Evolutionary conservation across 2,329 filamentous ascomycete species (phyloP).

Genomic region (Aureobasidium sp.): DNA sequence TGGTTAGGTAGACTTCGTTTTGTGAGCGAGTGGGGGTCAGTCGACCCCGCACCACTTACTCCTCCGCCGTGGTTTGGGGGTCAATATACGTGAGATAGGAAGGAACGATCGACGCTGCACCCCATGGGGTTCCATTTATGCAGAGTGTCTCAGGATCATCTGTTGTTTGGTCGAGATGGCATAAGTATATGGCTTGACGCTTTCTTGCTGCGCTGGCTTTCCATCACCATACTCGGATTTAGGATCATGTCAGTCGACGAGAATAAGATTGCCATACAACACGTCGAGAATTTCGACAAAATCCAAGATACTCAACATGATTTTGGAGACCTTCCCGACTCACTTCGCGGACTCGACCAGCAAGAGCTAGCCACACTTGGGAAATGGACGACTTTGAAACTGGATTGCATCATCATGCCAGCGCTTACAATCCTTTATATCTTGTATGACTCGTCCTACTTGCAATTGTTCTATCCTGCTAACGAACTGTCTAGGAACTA

Average conservation of each 20-base stretch:
- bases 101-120: not conserved
- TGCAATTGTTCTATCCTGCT: not conserved
- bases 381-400: conserved; percentile 2
- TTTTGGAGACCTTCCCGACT: conserved; percentile 2
- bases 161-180: not conserved
- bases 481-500: conserved; percentile 46
- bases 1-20: not conserved
- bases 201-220: not conserved
- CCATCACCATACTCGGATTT: not conserved
- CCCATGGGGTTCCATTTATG: conserved; percentile 1
- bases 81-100: not conserved
- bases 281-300: conserved; percentile 5
- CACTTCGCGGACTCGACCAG: not conserved
- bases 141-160: not conserved
- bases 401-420: conserved; percentile 7
- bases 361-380: not conserved
- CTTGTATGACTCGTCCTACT: not conserved
- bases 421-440: conserved; percentile 6
- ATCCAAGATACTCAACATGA: not conserved
- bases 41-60: not conserved
- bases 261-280: conserved; percentile 2
- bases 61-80: not conserved
- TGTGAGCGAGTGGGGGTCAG: not conserved
- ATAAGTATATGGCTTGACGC: not conserved
- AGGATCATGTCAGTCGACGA: not conserved